Conservation (phyloP, 1,139 yeast genomes). For the Candida neerlandica region DNA sequence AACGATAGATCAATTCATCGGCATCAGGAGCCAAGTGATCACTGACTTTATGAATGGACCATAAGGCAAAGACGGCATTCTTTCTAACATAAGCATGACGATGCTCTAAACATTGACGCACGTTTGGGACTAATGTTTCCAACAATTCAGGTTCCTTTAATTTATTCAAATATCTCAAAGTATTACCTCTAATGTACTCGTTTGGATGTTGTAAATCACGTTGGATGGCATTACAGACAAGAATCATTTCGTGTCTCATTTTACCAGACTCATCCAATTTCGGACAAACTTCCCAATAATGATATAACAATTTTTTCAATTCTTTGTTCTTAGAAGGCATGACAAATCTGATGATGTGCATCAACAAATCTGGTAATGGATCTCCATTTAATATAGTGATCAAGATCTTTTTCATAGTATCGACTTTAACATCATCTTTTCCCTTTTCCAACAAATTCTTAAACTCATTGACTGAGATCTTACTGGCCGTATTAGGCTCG, state of each 20-base stretch:
- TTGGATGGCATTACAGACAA: conserved; percentile 96
- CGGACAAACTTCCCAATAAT: conserved; percentile 98
- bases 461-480: conserved; percentile 75
- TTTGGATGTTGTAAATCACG: conserved; percentile 98
- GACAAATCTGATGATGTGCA: conserved; percentile 95
- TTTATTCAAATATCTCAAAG: conserved; percentile 87
- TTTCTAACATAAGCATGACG: conserved; percentile 98
- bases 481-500: conserved; percentile 73
- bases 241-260: conserved; percentile 96
- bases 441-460: conserved; percentile 85
- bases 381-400: conserved; percentile 91
- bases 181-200: conserved; percentile 94
- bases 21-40: conserved; percentile 94
- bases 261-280: conserved; percentile 86
- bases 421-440: conserved; percentile 82
- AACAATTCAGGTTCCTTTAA: conserved; percentile 90
- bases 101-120: conserved; percentile 88
- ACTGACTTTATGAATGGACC: conserved; percentile 78
- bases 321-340: conserved; percentile 95
- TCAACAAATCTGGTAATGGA: conserved; percentile 89
- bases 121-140: conserved; percentile 94
- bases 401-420: conserved; percentile 86
- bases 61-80: conserved; percentile 91
- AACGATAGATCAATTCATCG: conserved; percentile 74
- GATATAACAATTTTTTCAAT: conserved; percentile 87